Base-by-base conservation (phyloP, 495 filamentous ascomycete species). In the Geopyxis carbonaria region DNA sequence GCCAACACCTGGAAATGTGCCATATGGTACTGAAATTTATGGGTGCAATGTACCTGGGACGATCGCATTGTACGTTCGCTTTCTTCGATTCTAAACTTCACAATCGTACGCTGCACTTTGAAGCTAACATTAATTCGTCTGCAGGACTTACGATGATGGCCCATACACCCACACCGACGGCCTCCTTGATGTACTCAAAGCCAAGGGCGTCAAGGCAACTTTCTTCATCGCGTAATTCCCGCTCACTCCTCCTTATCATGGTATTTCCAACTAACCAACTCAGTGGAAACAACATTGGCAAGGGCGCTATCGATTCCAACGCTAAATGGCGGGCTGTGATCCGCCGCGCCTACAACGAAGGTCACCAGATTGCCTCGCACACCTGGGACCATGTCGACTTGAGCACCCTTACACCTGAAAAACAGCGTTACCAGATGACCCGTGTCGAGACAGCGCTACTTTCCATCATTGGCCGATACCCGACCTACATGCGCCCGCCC, bases 401-500 rank as follows among this genome's bases (percentile, higher is more conserved):
- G 13, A 65, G 58, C 56, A 61, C 63, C 30, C 50, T 75, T 23
- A 60, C 61, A 0, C 48, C 63, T 2, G 51, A 46, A 0, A 60
- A 70, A 31, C 67, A 71, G 38, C 60, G 53, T 20, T 61, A 65
- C 0, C 71, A 80, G 52, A 68, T 83, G 60, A 55, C 63, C 34
- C 72, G 72, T 51, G 72, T 75, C 40, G 78, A 79, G 56, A 70
- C 69, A 42, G 78, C 74, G 0, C 47, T 81, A 11, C 59, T 68
- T 21, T 76, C 71, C 46, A 73, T 81, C 40, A 54, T 80, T 6
- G 75, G 73, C 7, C 59, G 61, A 33, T 70, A 73, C 44, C 74
- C 76, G 2, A 79, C 75, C 4, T 82, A 82, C 55, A 78, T 81
- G 75, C 69, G 78, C 5, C 75, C 76, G 2, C 78, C 78, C 0